Conservation (phyloP, 2,329 filamentous ascomycete species). For the Ceratocystis colombiana region DNA sequence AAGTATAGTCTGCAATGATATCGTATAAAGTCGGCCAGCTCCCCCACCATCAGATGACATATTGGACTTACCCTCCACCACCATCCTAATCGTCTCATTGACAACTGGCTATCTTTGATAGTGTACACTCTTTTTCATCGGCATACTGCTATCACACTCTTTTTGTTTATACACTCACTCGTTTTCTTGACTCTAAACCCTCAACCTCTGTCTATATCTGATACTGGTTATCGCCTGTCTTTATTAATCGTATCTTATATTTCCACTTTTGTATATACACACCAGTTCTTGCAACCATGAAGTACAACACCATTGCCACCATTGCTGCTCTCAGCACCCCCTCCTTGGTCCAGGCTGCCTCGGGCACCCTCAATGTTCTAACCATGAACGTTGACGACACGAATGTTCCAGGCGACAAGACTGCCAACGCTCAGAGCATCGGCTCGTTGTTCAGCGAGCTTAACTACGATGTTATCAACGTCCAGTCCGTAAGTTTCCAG, state of each 20-base stretch:
- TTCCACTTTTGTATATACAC: not conserved
- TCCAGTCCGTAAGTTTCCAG: constrained; percentile 47
- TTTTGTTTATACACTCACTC: not conserved
- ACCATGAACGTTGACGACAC: constrained; percentile 54
- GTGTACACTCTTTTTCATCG: constrained; percentile 6
- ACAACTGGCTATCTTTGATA: not conserved
- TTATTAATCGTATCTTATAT: not conserved
- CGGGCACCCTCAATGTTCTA: constrained; percentile 41
- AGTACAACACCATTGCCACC: constrained; percentile 21
- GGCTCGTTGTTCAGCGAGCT: constrained; percentile 47
- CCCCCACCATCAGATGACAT: not conserved
- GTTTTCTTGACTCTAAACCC: not conserved
- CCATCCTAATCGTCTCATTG: not conserved
- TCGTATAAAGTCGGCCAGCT: not conserved
- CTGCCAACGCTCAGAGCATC: constrained; percentile 46
- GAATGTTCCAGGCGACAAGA: constrained; percentile 52
- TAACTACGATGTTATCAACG: constrained; percentile 51
- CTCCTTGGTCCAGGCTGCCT: constrained; percentile 21
- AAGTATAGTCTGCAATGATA: no score
- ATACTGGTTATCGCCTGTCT: not conserved
- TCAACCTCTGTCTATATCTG: not conserved
- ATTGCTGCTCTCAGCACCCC: constrained; percentile 21
- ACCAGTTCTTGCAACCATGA: constrained; percentile 13
- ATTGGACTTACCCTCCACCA: not conserved
- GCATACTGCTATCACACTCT: no score